Evolutionary conservation across 192 early-diverging fungal genomes (phyloP), one percentile per base, ranked within the genome.

Genomic region (Dispira simplex): DNA sequence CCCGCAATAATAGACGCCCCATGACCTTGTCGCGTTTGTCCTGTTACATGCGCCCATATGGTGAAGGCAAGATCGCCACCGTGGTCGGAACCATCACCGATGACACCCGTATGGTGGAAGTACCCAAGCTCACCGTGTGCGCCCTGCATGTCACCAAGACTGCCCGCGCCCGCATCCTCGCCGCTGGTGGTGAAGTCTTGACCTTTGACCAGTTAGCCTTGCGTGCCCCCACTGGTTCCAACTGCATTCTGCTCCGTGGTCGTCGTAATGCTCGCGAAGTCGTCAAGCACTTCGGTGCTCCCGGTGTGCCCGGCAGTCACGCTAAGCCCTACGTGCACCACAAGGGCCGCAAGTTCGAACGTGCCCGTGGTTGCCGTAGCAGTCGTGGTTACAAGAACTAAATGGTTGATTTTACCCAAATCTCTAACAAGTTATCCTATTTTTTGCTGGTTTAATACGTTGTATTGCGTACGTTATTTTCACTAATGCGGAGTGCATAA

Each of bases 271-370:
- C 87, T 68, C 90, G 97, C 72, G 93, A 98, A 81, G 91, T 94
- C 72, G 88, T 93, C 77, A 99, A 95, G 90, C 97, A 99, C 87
- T 99, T 99, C 71, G 97, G 97, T 63, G 82, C 74, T 57, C 84
- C 89, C 43, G 89, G 89, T 72, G 79, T 78, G 57, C 86, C 89
- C 73, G 69, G 70, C 60, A 75, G 73, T 79, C 51, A 49, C 52
- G 74, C 85, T 79, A 87, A 85, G 85, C 97, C 97, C 67, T 96
- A 91, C 78, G 87, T 98, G 75, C 85, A 88, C 72, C 91, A 90
- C 80, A 98, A 98, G 90, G 97, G 97, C 67, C 89, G 97, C 83
- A 99, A 99, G 90, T 96, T 96, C 78, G 95, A 99, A 81, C 77
- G 82, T 48, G 97, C 95, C 76, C 93, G 97, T 94, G 97, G 97